These are phyloP conservation scores for Trypanosoma melophagium DNA, from an alignment of 208 protist genomes.

Conservation along the genomic window DNA sequence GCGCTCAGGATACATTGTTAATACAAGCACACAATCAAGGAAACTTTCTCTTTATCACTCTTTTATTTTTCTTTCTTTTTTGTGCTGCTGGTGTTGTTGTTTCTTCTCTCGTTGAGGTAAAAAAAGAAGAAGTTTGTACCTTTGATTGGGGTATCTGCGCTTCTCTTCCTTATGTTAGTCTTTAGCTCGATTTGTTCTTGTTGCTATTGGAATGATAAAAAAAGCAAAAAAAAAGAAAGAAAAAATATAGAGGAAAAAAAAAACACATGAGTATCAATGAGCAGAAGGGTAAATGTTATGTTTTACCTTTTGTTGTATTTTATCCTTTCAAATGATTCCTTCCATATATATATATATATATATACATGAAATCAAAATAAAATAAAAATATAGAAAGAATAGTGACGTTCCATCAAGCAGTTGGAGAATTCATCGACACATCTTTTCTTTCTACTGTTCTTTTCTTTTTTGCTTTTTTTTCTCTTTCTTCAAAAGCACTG, in stretches of 20 bases:
- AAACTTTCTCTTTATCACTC: slow-evolving; percentile 18
- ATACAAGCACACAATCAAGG: not conserved
- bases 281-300: too few species aligned
- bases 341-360: too few species aligned
- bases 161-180: too few species aligned
- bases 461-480: not conserved
- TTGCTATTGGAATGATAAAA: not conserved
- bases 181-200: too few species aligned
- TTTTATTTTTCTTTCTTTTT: slow-evolving; percentile 21
- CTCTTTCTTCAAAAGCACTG: not conserved
- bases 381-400: too few species aligned
- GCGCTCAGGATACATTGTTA: slow-evolving; percentile 56
- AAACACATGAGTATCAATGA: slow-evolving; percentile 12
- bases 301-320: too few species aligned
- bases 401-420: too few species aligned
- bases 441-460: not conserved
- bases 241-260: slow-evolving; percentile 20
- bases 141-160: too few species aligned
- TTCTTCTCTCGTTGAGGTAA: too few species aligned
- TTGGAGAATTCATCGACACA: too few species aligned
- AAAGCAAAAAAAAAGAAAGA: slow-evolving; percentile 13
- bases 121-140: not conserved
- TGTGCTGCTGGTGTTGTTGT: not conserved
- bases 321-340: too few species aligned
- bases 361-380: too few species aligned